Evolutionary conservation across 495 filamentous ascomycete species (phyloP), one percentile per base, ranked within the genome.

Genomic region (Tuber microsphaerosporum): DNA sequence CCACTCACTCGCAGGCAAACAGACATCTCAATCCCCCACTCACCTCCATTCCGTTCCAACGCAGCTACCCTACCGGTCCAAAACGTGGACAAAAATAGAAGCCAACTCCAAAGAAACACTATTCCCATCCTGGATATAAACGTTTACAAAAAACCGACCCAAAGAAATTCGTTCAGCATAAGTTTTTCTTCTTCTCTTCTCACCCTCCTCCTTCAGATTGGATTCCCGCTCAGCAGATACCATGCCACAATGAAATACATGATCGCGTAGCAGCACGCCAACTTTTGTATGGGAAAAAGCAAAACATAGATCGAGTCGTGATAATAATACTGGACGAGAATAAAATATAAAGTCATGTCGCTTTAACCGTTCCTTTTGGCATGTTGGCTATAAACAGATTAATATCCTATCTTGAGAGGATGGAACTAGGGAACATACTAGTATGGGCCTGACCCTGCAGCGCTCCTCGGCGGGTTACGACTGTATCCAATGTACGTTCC

Each of bases 401-500:
- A 79, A 73, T 41, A 39, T 45, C 34, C 22, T 61, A 73, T 46
- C 45, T 2, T 22, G 34, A 31, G 39, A 19, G 6, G 43, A 46
- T 43, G 19, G 4, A 17, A 2, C 16, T 26, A 14, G 17, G 31
- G 44, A 73, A 71, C 73, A 73, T 73, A 79, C 77, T 56, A 22
- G 39, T 61, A 75, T 44, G 76, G 77, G 20, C 20, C 39, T 0
- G 77, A 79, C 45, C 34, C 44, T 12, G 73, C 75, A 45, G 73
- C 31, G 17, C 77, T 79, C 22, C 79, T 81, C 34, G 77, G 80
- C 8, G 81, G 81, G 43, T 82, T 82, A 44, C 81, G 80, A 10
- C 72, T 80, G 48, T 82, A 82, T 43, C 74, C 73, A 34, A 82
- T 77, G 74, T 83, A 82, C 16, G 80, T 82, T 16, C 81, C 81